phyloP scores from a whole-genome alignment of 495 filamentous ascomycete genomes.

The Lindgomyces ingoldianus region DNA sequence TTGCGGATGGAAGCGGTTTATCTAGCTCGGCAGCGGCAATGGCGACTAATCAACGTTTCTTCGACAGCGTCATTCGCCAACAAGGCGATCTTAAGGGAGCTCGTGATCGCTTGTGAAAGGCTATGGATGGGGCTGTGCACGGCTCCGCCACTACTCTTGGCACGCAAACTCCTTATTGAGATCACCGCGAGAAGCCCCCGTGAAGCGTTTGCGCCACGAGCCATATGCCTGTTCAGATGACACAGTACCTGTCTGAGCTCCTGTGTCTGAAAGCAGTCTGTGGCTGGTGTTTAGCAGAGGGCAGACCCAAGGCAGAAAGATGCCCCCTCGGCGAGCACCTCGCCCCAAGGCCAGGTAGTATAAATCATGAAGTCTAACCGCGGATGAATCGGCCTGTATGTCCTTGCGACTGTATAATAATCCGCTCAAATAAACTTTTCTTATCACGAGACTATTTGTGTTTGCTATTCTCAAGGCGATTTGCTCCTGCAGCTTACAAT shows the following conservation, averaged over 20 bases:
- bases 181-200: background rate
- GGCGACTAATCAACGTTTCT: too few species aligned
- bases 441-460: background rate
- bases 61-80: too few species aligned
- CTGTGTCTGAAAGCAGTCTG: background rate
- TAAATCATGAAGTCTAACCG: background rate
- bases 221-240: background rate
- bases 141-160: too few species aligned
- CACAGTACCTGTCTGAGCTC: background rate
- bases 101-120: background rate
- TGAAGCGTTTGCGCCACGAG: background rate
- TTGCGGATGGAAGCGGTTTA: too few species aligned
- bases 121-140: conserved; percentile 1
- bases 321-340: background rate
- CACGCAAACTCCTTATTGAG: background rate
- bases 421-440: background rate
- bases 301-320: conserved; percentile 1
- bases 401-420: background rate
- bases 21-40: too few species aligned
- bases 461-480: background rate
- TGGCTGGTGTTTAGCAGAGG: background rate
- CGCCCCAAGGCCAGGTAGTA: background rate
- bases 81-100: too few species aligned
- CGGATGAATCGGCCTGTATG: background rate
- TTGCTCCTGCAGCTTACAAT: conserved; percentile 4